Conservation (phyloP, 2,329 filamentous ascomycete genomes). For the Phialophora macrospora region DNA sequence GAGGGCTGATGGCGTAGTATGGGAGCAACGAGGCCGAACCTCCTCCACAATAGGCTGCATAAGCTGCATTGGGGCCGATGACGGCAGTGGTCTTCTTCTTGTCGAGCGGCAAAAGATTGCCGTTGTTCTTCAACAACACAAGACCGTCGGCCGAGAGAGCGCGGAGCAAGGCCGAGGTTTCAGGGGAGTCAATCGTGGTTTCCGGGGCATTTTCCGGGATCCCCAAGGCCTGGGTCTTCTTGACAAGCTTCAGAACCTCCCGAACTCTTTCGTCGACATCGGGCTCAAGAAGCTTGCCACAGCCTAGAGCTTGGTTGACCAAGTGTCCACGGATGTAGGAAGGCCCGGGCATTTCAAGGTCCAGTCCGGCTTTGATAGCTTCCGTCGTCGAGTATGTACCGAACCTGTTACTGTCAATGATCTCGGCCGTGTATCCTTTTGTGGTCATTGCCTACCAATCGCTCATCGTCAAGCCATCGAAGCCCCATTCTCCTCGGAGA, state of each 20-base stretch:
- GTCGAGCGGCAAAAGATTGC: slow-evolving; percentile 62
- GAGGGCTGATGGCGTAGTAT: slow-evolving; percentile 53
- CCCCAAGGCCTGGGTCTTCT: slow-evolving; percentile 59
- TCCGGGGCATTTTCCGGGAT: slow-evolving; percentile 63
- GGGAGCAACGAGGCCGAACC: slow-evolving; percentile 63
- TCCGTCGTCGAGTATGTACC: slow-evolving; percentile 54
- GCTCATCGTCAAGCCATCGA: slow-evolving; percentile 54
- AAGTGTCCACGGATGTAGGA: slow-evolving; percentile 50
- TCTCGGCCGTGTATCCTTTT: not conserved
- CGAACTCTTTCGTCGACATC: slow-evolving; percentile 64
- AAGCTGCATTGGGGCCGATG: slow-evolving; percentile 61
- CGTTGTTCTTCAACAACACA: slow-evolving; percentile 75
- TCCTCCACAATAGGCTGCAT: slow-evolving; percentile 61
- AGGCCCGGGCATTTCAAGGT: slow-evolving; percentile 56
- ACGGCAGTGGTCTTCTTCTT: slow-evolving; percentile 55
- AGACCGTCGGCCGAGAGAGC: slow-evolving; percentile 70
- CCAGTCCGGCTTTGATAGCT: slow-evolving; percentile 52
- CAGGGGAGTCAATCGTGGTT: slow-evolving; percentile 61
- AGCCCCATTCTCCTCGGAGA: slow-evolving; percentile 54
- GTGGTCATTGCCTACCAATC: slow-evolving; percentile 47
- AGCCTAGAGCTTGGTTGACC: slow-evolving; percentile 54
- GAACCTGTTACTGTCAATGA: slow-evolving; percentile 43
- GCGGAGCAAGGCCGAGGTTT: slow-evolving; percentile 68
- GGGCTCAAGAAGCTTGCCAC: slow-evolving; percentile 61
- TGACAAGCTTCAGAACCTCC: slow-evolving; percentile 64